These are phyloP conservation scores for Ehretia macrophylla DNA, from an alignment of 257 asterid species.

Conservation along the genomic window DNA sequence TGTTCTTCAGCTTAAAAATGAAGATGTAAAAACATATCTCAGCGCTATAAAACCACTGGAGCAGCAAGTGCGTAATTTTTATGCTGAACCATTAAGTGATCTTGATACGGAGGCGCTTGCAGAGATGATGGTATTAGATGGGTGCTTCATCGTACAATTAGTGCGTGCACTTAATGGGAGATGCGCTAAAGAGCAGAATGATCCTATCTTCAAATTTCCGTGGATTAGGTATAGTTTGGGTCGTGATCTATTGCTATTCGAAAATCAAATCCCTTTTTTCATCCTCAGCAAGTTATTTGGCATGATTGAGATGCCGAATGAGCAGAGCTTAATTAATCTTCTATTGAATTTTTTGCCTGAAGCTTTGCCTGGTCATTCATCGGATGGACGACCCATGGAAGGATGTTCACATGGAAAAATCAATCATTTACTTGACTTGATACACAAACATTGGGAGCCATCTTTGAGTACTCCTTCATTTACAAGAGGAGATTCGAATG, in stretches of 20 bases:
- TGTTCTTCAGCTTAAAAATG: not conserved
- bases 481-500: not conserved
- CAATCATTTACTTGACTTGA: too few species aligned
- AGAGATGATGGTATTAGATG: too few species aligned
- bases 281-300: not conserved
- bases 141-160: not conserved
- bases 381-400: too few species aligned
- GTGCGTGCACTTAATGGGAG: too few species aligned
- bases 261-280: constrained; percentile 9
- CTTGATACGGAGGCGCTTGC: too few species aligned
- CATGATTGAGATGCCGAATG: not conserved
- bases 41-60: not conserved
- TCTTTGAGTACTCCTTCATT: too few species aligned
- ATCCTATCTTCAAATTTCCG: not conserved
- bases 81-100: too few species aligned
- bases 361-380: not conserved
- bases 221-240: constrained; percentile 5
- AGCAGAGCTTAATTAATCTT: not conserved
- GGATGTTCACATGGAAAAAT: too few species aligned
- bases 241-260: constrained; percentile 5
- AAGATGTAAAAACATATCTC: not conserved
- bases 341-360: not conserved
- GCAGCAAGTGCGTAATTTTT: too few species aligned
- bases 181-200: not conserved
- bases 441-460: too few species aligned